Evolutionary conservation across 371 early-diverging fungal genomes (phyloP), one percentile per base, ranked within the genome.

Genomic region (Rhizomucor pusillus): DNA sequence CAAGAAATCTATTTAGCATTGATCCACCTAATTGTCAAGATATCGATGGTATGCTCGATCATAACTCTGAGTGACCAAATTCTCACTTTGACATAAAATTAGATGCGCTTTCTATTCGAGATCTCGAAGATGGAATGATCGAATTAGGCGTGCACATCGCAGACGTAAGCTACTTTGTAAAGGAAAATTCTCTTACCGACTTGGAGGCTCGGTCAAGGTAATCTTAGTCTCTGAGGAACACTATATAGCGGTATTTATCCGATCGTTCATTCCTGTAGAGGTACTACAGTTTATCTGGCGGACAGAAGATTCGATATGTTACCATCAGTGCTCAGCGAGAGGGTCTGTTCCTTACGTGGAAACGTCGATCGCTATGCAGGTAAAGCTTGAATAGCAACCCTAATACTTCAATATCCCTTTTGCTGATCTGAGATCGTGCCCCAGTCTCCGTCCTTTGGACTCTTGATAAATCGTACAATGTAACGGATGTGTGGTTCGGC

Each of bases 121-220:
- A 85, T 25, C 59, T 82, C 5, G 64, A 64, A 1, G 59, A 84
- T 46, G 82, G 82, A 19, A 65, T 59, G 3, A 67, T 84, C 20
- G 91, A 93, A 57, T 77, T 97, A 16, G 96, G 94, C 14, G 94
- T 95, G 39, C 97, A 99, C 66, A 99, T 99, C 71, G 99, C 99
- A 29, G 99, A 99, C 69, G 99, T 98, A 5, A 84, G 92, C 23
- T 89, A 89, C 56, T 99, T 96, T 80, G 91, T 99, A 1, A 66
- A 71, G 20, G 83, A 86, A 23, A 86, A 84, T 19, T 84, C 84
- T 2, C 74, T 82, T n/a, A 80, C 97, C 18, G 99, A 99, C 69
- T 55, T 81, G 34, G 96, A 95, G 68, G 98, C 98, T 3, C 62
- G 73, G 35, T 76, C 89, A 16, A 82, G 77, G 77, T 73, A 63